Evolutionary conservation across 2,329 filamentous ascomycete genomes (phyloP).

Genomic region (Trichoderma citrinoviride): DNA sequence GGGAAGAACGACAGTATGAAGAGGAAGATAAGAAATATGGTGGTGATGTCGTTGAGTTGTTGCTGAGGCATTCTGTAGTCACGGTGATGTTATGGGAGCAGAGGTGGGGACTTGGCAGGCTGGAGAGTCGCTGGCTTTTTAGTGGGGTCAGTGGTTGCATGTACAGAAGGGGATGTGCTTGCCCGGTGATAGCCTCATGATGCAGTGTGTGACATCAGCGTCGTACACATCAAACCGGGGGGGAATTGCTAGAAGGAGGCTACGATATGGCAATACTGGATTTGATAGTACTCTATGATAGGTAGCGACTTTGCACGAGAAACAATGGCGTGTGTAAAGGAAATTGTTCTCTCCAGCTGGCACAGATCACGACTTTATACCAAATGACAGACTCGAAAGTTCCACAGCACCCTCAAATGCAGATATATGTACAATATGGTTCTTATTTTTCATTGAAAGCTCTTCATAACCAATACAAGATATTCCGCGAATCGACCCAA

Average conservation of each 20-base stretch:
- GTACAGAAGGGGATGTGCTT: background rate
- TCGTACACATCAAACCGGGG: too few species aligned
- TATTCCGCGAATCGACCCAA: background rate
- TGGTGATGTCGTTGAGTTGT: constrained; percentile 38
- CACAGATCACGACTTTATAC: too few species aligned
- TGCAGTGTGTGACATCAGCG: background rate
- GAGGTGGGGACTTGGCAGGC: constrained; percentile 28
- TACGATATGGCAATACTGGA: too few species aligned
- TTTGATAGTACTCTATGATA: background rate
- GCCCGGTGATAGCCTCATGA: background rate
- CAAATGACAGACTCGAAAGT: background rate
- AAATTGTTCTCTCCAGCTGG: too few species aligned
- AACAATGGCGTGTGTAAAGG: too few species aligned
- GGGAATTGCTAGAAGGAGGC: background rate
- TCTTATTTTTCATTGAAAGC: constrained; percentile 4
- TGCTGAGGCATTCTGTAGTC: constrained; percentile 39
- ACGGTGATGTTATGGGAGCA: constrained; percentile 25
- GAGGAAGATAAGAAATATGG: constrained; percentile 48
- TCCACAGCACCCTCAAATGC: background rate
- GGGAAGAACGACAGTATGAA: constrained; percentile 52
- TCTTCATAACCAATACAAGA: constrained; percentile 18
- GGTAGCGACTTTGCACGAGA: too few species aligned
- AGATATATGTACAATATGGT: constrained; percentile 18
- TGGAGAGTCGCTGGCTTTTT: background rate
- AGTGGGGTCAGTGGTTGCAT: constrained; percentile 17